Base-by-base conservation (phyloP, 768 basidiomycete species). In the Macrolepiota dolichaula region DNA sequence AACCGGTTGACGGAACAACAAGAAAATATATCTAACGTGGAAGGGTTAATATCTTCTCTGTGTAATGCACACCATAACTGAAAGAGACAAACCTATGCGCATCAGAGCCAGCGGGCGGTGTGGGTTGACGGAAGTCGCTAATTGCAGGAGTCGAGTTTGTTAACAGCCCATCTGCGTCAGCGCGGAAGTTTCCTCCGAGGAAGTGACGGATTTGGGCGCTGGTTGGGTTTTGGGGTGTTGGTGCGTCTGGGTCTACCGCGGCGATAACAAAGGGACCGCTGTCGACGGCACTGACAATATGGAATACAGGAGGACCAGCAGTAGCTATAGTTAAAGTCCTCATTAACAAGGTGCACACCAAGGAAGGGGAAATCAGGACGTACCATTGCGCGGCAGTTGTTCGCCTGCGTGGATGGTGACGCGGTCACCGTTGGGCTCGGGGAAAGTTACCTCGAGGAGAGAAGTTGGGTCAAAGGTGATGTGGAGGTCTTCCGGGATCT, bases 201-300 rank as follows among this genome's bases (percentile, higher is more conserved):
- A 79, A 80, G 62, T 81, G 80, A 6, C 79, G 73, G 46, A 80
- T 76, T 57, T 80, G 76, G 0, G 78, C 69, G 11, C 12, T 52
- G 1, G 74, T 77, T 4, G 77, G 78, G 9, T 57, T 67, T 59
- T 78, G 75, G 0, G 80, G 80, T 9, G 78, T 79, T 15, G 80
- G 80, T 12, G 77, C 79, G 65, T 82, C 80, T 2, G 78, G 80
- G 55, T 81, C 80, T 1, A 81, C 75, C 4, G 73, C 63, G 1
- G 75, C 76, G 13, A 81, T 61, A 15, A 81, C 76, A 66, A 80
- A 81, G 0, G 79, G 78, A 0, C 78, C 79, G 1, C 22, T 29
- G 59, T 15, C 64, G 3, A 13, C n/a, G 36, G 52, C 51, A 6
- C 73, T 73, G 24, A 67, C 56, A 35, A 75, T 67, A 53, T 65